Conservation (phyloP, 176 grass and related monocot genomes). For the Aegilops sharonensis region DNA sequence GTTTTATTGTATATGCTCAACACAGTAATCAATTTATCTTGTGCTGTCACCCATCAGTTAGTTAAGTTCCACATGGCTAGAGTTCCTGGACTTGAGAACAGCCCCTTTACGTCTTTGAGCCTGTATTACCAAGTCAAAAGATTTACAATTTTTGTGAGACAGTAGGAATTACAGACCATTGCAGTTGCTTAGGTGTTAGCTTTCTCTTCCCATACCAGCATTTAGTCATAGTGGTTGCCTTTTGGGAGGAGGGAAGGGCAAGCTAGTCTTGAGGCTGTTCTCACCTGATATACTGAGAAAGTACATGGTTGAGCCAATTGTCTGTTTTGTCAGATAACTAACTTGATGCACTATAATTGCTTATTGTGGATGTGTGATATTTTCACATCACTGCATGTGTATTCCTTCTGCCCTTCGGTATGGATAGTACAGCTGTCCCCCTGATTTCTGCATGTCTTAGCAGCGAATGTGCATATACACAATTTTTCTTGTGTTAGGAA, state of each 20-base stretch:
- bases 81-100: not conserved
- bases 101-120: not conserved
- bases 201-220: not conserved
- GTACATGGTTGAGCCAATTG: not conserved
- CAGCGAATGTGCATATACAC: not conserved
- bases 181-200: not conserved
- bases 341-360: not conserved
- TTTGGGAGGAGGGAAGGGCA: not conserved
- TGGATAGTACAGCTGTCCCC: not conserved
- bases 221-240: not conserved
- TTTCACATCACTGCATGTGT: conserved; percentile 14
- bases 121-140: not conserved
- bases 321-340: not conserved
- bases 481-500: not conserved
- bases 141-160: not conserved
- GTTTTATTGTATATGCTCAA: not conserved
- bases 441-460: not conserved
- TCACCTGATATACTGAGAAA: not conserved
- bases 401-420: conserved; percentile 5
- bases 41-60: not conserved
- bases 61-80: not conserved
- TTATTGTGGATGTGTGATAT: not conserved
- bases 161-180: not conserved
- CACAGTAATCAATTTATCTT: not conserved
- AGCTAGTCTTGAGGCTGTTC: not conserved